These are phyloP conservation scores for Wickerhamomyces tratensis DNA, from an alignment of 805 yeast species.

Conservation along the genomic window DNA sequence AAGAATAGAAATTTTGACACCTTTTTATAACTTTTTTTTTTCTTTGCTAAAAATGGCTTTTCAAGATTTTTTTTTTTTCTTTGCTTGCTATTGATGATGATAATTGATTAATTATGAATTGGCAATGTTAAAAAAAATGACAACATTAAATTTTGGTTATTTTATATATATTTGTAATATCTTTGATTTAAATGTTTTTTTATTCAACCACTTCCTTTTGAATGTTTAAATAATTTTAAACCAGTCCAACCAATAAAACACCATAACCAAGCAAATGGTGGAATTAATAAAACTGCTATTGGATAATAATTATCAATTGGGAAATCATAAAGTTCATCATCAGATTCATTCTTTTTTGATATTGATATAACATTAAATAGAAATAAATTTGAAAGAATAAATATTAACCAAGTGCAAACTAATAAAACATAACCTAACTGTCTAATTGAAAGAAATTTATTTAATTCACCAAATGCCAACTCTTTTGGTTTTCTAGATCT, in stretches of 20 bases:
- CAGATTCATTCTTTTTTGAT: slow-evolving; percentile 9
- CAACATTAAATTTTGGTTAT: too few species aligned
- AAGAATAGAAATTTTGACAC: too few species aligned
- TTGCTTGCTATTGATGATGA: too few species aligned
- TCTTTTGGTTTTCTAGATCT: background rate
- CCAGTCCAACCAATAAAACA: slow-evolving; percentile 71
- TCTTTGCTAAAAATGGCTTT: too few species aligned
- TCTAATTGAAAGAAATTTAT: background rate
- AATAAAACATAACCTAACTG: slow-evolving; percentile 7
- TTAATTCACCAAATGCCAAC: background rate
- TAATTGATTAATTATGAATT: too few species aligned
- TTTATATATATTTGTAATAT: too few species aligned
- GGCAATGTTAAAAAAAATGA: too few species aligned
- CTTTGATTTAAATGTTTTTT: too few species aligned
- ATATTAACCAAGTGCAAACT: slow-evolving; percentile 4
- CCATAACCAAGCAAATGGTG: slow-evolving; percentile 52
- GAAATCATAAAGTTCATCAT: slow-evolving; percentile 17
- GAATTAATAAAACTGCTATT: slow-evolving; percentile 20
- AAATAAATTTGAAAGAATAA: slow-evolving; percentile 3
- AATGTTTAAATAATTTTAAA: slow-evolving; percentile 69
- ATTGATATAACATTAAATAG: slow-evolving; percentile 5
- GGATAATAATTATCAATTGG: slow-evolving; percentile 30
- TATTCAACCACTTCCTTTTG: slow-evolving; percentile 52
- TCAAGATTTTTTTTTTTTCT: too few species aligned
- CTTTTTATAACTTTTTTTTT: too few species aligned